A percentile compares a stretch with the other conserved stretches of the same genome.
phyloP scores from a whole-genome alignment of 2,329 filamentous ascomycete species.

The Rutstroemia sp. region DNA sequence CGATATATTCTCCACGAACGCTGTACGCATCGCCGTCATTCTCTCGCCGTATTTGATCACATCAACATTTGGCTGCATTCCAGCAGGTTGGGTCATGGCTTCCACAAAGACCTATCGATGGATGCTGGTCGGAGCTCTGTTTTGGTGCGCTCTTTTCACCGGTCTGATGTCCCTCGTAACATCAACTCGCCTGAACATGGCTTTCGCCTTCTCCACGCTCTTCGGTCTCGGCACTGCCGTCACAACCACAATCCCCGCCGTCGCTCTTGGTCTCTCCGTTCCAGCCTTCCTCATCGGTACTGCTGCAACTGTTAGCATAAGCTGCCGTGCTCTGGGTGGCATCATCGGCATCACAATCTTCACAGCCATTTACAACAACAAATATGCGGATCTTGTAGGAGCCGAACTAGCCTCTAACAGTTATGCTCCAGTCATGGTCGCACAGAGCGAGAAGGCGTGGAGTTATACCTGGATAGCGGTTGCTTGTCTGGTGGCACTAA shows the following conservation, averaged over 20 bases:
- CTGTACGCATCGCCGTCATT: constrained; percentile 15
- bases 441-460: constrained; percentile 11
- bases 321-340: constrained; percentile 14
- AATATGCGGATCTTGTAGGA: constrained; percentile 13
- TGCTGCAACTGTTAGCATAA: constrained; percentile 15
- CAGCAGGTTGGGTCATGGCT: constrained; percentile 17
- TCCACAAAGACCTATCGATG: constrained; percentile 10
- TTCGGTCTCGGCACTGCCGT: constrained; percentile 16
- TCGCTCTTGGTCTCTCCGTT: constrained; percentile 14
- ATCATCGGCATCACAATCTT: constrained; percentile 19
- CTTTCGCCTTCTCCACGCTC: constrained; percentile 14
- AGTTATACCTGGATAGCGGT: constrained; percentile 17
- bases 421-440: constrained; percentile 7
- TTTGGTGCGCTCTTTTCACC: constrained; percentile 16
- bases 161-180: constrained; percentile 16
- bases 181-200: constrained; percentile 7
- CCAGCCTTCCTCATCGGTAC: constrained; percentile 17
- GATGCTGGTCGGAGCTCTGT: constrained; percentile 11
- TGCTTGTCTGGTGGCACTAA: constrained; percentile 12
- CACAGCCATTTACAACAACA: constrained; percentile 17
- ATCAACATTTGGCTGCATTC: constrained; percentile 17
- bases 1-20: constrained; percentile 14
- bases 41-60: constrained; percentile 14
- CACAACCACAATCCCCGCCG: constrained; percentile 15
- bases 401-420: constrained; percentile 6